These are phyloP conservation scores for Astrothelium subdiscretum DNA, from an alignment of 495 filamentous ascomycete species.

Conservation along the genomic window DNA sequence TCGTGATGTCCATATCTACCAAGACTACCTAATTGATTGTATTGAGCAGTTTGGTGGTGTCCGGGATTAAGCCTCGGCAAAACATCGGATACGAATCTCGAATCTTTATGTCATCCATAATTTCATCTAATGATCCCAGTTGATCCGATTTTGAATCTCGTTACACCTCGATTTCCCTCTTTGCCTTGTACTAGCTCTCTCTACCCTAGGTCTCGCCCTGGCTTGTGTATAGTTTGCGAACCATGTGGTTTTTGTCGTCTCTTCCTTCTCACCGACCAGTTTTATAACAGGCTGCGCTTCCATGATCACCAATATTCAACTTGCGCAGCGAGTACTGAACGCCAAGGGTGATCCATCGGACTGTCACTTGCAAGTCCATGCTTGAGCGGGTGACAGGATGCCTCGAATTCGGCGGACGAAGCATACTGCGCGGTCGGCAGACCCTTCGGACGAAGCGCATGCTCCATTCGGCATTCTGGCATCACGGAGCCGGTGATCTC, in stretches of 20 bases:
- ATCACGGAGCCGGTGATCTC: constrained; percentile 46
- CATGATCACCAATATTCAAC: neutral
- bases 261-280: neutral
- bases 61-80: neutral
- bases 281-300: neutral
- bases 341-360: neutral
- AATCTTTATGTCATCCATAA: neutral
- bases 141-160: no score
- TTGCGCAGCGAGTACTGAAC: neutral
- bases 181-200: no score
- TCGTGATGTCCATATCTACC: constrained; percentile 74
- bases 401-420: constrained; percentile 61
- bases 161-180: no score
- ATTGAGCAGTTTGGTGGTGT: neutral
- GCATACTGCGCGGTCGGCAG: constrained; percentile 46
- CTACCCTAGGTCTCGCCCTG: no score
- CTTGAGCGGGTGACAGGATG: constrained; percentile 72
- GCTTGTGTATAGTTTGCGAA: no score
- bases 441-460: constrained; percentile 45
- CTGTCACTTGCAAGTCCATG: constrained; percentile 36
- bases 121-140: neutral
- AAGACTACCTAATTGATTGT: neutral
- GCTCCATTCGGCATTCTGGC: constrained; percentile 57
- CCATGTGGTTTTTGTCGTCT: no score
- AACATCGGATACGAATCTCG: neutral